Conservation (phyloP, 306 rosid genomes). For the Lathyrus aphaca region DNA sequence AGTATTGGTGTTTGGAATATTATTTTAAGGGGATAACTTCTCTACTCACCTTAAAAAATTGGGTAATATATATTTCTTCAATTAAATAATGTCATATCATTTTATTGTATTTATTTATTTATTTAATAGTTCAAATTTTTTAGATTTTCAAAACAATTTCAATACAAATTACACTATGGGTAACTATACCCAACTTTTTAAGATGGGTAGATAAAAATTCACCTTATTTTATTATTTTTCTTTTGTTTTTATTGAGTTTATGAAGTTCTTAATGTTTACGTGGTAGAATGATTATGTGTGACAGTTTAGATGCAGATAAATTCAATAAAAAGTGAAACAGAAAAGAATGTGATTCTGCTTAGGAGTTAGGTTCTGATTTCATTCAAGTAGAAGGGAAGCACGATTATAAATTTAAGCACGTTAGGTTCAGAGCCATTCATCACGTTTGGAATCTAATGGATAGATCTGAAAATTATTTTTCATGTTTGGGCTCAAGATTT, state of each 20-base stretch:
- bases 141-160: too few species aligned
- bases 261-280: not conserved
- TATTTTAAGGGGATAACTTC: too few species aligned
- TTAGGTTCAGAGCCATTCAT: too few species aligned
- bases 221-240: not conserved
- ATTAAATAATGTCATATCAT: too few species aligned
- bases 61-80: too few species aligned
- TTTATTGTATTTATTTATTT: too few species aligned
- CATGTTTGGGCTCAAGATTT: not conserved
- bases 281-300: not conserved
- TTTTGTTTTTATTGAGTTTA: not conserved
- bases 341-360: not conserved
- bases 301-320: not conserved
- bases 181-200: too few species aligned
- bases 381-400: not conserved
- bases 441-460: not conserved
- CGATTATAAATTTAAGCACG: not conserved
- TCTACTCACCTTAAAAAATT: too few species aligned
- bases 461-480: not conserved
- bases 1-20: not conserved
- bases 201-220: too few species aligned
- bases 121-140: too few species aligned
- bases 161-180: too few species aligned
- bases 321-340: not conserved
- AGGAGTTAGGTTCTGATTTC: not conserved